Base-by-base conservation (phyloP, 305 asterid species). In the Rubia balearica region DNA sequence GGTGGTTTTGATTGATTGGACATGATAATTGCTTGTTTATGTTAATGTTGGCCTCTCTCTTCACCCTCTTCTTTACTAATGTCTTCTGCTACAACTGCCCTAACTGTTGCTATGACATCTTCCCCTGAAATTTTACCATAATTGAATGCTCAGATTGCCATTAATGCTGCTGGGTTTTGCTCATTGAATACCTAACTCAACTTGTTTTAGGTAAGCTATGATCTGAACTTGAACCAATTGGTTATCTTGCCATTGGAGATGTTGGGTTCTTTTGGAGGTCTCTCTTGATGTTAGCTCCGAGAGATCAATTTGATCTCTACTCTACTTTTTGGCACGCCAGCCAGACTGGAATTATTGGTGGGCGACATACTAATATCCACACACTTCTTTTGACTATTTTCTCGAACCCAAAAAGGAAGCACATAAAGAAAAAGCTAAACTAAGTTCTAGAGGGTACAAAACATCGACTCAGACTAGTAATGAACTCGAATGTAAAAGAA, bases 1-100 rank as follows among this genome's bases (percentile, higher is more conserved):
- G 61, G 22, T 46, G 56, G 56, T 49, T 49, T 38, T 33, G 30
- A 33, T 63, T 40, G 30, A 69, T 69, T 69, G 70, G 66, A 45
- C 64, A 45, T 62, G 60, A 21, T 8, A 22, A 69, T 21, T 60
- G n/a, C 19, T 56, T 56, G 61, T 6, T 56, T 56, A 21, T 63
- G 46, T 63, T 36, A 41, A 36, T 69, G 65, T 46, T 73, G 9
- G 24, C 27, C 7, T 68, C 16, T 10, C 21, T 41, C 53, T 60
- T 21, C 48, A 21, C 22, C 13, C 21, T 11, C 7, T 5, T 48
- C 46, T 0, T 21, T 60, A 13, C 12, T 3, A 13, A 1, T 22
- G 65, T 17, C 24, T 60, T 16, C 6, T 8, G 12, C 11, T 61
- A 9, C 61, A 1, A n/a, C 19, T 56, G 27, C 65, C 1, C 27